phyloP scores from a whole-genome alignment of 2,329 filamentous ascomycete species.

The Fusarium haematococcum region DNA sequence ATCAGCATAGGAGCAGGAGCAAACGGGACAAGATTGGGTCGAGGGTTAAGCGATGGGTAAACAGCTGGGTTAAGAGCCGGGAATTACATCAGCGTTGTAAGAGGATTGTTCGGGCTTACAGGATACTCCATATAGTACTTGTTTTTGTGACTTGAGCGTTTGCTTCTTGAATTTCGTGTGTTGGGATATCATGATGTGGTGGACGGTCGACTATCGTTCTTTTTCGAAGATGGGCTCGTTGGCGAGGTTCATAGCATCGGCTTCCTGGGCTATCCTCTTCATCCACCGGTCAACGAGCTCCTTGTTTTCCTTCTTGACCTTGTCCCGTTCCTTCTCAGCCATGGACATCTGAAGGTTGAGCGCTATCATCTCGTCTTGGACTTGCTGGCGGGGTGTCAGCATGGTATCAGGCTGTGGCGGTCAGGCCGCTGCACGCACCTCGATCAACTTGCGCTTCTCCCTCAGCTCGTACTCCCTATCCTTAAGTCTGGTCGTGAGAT shows the following conservation, averaged over 20 bases:
- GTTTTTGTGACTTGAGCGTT: slow-evolving; percentile 30
- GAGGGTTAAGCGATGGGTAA: neutral
- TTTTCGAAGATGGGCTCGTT: slow-evolving; percentile 61
- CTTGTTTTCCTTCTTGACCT: slow-evolving; percentile 84
- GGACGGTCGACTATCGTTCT: slow-evolving; percentile 35
- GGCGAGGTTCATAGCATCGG: slow-evolving; percentile 83
- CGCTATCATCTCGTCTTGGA: slow-evolving; percentile 93
- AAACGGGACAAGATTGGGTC: slow-evolving; percentile 35
- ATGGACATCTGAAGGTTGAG: slow-evolving; percentile 90
- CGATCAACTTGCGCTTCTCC: slow-evolving; percentile 85
- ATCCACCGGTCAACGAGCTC: slow-evolving; percentile 94
- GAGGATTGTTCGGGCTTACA: slow-evolving; percentile 44
- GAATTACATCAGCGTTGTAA: slow-evolving; percentile 32
- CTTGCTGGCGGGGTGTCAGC: slow-evolving; percentile 63
- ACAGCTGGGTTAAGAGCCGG: slow-evolving; percentile 8
- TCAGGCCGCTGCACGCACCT: slow-evolving; percentile 59
- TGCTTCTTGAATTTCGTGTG: slow-evolving; percentile 6
- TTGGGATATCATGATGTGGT: neutral
- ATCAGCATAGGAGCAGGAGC: slow-evolving; percentile 45
- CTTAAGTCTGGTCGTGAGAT: slow-evolving; percentile 74
- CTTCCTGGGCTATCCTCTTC: slow-evolving; percentile 86
- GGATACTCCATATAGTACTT: slow-evolving; percentile 49
- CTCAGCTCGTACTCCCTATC: slow-evolving; percentile 88
- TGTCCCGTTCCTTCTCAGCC: slow-evolving; percentile 79
- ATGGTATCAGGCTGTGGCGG: neutral